Percentiles rank a stretch among this genome's conserved stretches.
Evolutionary conservation across 202 grass and related monocot genomes (phyloP).

Genomic region (Panicum hallii): DNA sequence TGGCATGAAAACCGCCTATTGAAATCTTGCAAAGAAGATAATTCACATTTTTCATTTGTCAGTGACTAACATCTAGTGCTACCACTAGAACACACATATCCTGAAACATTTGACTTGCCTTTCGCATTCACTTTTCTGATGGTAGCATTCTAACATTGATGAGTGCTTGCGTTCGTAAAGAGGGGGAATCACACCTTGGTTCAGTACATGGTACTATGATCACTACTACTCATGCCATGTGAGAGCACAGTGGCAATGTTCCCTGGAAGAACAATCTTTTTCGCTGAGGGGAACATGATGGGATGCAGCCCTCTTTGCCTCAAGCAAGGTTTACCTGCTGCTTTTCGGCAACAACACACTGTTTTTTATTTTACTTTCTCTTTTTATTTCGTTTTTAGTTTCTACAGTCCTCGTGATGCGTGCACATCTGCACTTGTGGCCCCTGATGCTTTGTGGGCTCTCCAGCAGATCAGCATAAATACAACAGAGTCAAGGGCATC

Average conservation of each 20-base stretch:
- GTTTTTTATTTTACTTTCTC: conserved; percentile 11
- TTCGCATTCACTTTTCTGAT: conserved; percentile 1
- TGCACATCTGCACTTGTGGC: conserved; percentile 35
- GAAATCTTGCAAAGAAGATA: conserved; percentile 30
- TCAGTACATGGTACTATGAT: conserved; percentile 26
- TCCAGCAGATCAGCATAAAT: conserved; percentile 37
- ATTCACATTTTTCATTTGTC: neutral
- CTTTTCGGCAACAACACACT: conserved; percentile 35
- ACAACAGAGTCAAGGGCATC: conserved; percentile 30
- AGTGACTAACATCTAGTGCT: too few relatives aligned
- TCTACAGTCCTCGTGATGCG: conserved; percentile 39
- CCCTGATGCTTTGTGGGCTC: conserved; percentile 45
- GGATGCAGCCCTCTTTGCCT: conserved; percentile 39
- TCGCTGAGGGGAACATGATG: conserved; percentile 45
- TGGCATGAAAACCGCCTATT: neutral
- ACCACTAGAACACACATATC: neutral
- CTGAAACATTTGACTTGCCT: conserved; percentile 35
- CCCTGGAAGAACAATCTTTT: conserved; percentile 47
- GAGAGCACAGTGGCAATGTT: conserved; percentile 41
- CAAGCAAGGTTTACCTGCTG: conserved; percentile 43
- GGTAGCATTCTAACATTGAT: conserved; percentile 24
- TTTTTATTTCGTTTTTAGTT: conserved; percentile 11
- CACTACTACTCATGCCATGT: conserved; percentile 41
- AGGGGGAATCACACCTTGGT: conserved; percentile 18
- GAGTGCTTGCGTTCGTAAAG: conserved; percentile 19